A percentile compares a stretch with the other conserved stretches of the same genome.
Conservation (phyloP, 495 filamentous ascomycete species). For the Trichoderma parareesei region DNA sequence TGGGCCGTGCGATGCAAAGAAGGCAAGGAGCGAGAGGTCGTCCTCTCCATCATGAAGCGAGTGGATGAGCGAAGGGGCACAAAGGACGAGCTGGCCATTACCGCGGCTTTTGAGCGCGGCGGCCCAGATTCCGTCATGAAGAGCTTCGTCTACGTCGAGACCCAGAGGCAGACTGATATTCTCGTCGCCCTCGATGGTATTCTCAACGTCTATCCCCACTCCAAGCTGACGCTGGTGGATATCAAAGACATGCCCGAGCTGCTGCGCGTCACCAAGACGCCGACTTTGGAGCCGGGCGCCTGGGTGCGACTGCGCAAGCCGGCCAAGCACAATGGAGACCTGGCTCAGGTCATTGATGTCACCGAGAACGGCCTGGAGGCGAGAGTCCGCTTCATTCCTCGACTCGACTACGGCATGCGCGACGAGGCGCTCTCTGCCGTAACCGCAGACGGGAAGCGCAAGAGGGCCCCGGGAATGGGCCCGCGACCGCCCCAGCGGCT, state of each 20-base stretch:
- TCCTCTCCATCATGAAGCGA: conserved; percentile 79
- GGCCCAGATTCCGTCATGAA: conserved; percentile 64
- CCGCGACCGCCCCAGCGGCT: conserved; percentile 79
- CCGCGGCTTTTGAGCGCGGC: conserved; percentile 82
- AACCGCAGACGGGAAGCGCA: conserved; percentile 63
- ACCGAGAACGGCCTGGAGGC: conserved; percentile 88
- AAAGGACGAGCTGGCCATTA: conserved; percentile 69
- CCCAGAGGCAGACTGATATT: conserved; percentile 77
- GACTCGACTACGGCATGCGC: conserved; percentile 83
- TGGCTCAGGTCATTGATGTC: conserved; percentile 90
- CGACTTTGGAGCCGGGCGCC: conserved; percentile 74
- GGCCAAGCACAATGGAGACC: conserved; percentile 76
- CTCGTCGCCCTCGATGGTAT: conserved; percentile 71
- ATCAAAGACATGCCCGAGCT: conserved; percentile 97
- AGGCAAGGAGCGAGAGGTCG: conserved; percentile 86
- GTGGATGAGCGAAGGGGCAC: conserved; percentile 68
- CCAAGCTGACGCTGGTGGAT: conserved; percentile 78
- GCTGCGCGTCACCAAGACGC: conserved; percentile 76
- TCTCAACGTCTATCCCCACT: conserved; percentile 74
- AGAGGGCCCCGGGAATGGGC: conserved; percentile 53
- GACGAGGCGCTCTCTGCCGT: conserved; percentile 52
- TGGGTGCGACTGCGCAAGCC: conserved; percentile 84
- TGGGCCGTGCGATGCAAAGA: conserved; percentile 91
- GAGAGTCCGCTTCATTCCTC: conserved; percentile 75
- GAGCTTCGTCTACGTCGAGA: conserved; percentile 93